Percentiles rank a stretch among this genome's conserved stretches.
Conservation (phyloP, 768 basidiomycete species). For the Xanthoconium stramineum region DNA sequence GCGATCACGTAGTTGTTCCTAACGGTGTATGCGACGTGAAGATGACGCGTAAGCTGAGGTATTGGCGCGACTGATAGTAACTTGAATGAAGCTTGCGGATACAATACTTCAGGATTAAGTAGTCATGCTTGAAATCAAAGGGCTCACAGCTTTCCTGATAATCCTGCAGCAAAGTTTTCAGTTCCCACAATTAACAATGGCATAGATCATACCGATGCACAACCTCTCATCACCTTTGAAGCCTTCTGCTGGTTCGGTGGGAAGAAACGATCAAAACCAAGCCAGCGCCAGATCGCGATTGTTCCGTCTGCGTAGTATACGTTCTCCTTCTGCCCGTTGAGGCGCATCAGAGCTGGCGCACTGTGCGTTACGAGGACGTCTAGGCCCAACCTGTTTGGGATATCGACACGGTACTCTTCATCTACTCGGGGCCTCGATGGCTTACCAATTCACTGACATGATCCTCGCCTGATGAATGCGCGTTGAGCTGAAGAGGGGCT, state of each 20-base stretch:
- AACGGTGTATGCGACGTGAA: constrained; percentile 44
- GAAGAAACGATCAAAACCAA: constrained; percentile 63
- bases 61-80: constrained; percentile 50
- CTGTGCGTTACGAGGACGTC: constrained; percentile 57
- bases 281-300: constrained; percentile 65
- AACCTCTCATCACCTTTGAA: constrained; percentile 48
- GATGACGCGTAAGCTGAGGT: constrained; percentile 32
- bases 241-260: constrained; percentile 38
- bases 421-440: neutral
- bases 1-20: constrained; percentile 54
- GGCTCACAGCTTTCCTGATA: constrained; percentile 71
- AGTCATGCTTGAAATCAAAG: neutral
- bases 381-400: constrained; percentile 45
- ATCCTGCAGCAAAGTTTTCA: constrained; percentile 45
- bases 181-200: neutral
- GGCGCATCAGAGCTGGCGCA: constrained; percentile 48
- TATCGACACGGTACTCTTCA: neutral
- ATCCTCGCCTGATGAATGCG: constrained; percentile 64
- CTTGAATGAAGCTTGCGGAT: constrained; percentile 59
- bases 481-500: constrained; percentile 70
- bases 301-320: constrained; percentile 44
- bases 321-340: constrained; percentile 19
- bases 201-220: constrained; percentile 49
- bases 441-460: constrained; percentile 61
- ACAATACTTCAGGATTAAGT: constrained; percentile 3